A percentile compares a stretch with the other conserved stretches of the same genome.
Evolutionary conservation across 768 basidiomycete genomes (phyloP).

Genomic region (Leccinum aurantiacum): DNA sequence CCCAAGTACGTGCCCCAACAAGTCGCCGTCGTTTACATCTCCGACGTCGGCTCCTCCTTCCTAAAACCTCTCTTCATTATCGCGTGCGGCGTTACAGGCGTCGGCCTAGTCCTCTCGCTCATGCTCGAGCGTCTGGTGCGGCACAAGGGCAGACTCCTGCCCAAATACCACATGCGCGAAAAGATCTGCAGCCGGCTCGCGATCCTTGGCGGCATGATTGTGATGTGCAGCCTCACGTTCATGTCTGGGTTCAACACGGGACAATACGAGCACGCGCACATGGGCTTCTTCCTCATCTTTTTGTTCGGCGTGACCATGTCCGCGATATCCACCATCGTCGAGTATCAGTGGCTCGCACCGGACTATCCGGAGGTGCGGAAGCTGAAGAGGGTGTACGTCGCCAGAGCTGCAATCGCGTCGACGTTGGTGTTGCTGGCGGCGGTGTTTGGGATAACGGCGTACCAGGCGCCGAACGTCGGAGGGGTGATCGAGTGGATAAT

Average conservation of each 20-base stretch:
- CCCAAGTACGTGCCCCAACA: conserved; percentile 51
- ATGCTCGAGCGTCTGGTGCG: conserved; percentile 61
- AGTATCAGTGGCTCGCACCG: conserved; percentile 67
- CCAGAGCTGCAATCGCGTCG: conserved; percentile 59
- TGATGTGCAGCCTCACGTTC: conserved; percentile 63
- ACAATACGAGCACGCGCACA: conserved; percentile 49
- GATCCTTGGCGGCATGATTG: conserved; percentile 58
- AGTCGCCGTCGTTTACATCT: conserved; percentile 65
- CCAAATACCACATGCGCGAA: conserved; percentile 59
- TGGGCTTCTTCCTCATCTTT: conserved; percentile 67
- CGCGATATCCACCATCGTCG: conserved; percentile 72
- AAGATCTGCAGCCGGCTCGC: conserved; percentile 53
- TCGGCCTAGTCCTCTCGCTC: conserved; percentile 60
- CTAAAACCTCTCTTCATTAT: conserved; percentile 76
- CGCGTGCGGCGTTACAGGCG: conserved; percentile 62
- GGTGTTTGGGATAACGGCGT: conserved; percentile 58
- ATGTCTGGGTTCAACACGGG: conserved; percentile 72
- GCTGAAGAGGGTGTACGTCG: conserved; percentile 54
- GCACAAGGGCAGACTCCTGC: conserved; percentile 65
- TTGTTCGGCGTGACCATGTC: conserved; percentile 69
- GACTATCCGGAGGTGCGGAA: conserved; percentile 46
- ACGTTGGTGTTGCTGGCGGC: conserved; percentile 61
- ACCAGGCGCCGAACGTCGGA: conserved; percentile 45
- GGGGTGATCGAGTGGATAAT: conserved; percentile 78
- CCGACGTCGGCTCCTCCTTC: conserved; percentile 70